A percentile compares a stretch with the other conserved stretches of the same genome.
Conservation (phyloP, 225 moss, liverwort and hornwort species). For the Climacium dendroides region DNA sequence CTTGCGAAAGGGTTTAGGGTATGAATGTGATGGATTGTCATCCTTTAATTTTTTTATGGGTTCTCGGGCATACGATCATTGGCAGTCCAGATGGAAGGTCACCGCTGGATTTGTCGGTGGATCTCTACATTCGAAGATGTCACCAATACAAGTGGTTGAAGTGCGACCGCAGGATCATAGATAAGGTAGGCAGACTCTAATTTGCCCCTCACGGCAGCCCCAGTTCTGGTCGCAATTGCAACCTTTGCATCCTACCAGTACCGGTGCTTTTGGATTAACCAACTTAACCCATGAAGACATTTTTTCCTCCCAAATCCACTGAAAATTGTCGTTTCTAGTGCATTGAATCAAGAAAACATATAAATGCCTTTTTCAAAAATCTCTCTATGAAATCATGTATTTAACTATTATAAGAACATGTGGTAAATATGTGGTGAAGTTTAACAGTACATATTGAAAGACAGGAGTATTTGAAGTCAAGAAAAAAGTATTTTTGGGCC, state of each 20-base stretch:
- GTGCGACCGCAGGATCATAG: not conserved
- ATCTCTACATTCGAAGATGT: not conserved
- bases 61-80: not conserved
- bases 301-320: not conserved
- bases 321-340: not conserved
- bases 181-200: not conserved
- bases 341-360: not conserved
- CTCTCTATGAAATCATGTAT: not conserved
- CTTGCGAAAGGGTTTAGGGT: not conserved
- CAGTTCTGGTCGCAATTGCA: not conserved
- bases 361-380: not conserved
- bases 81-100: not conserved
- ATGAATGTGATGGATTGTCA: not conserved
- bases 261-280: not conserved
- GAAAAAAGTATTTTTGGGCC: not conserved
- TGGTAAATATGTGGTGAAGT: too few species aligned
- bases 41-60: too few species aligned
- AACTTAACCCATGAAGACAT: not conserved
- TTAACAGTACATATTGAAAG: not conserved
- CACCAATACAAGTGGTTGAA: not conserved
- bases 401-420: not conserved
- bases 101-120: not conserved
- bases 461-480: not conserved
- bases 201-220: too few species aligned
- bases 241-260: not conserved